Conservation (phyloP, 225 moss, liverwort and hornwort species). For the Anthoceros angustus region DNA sequence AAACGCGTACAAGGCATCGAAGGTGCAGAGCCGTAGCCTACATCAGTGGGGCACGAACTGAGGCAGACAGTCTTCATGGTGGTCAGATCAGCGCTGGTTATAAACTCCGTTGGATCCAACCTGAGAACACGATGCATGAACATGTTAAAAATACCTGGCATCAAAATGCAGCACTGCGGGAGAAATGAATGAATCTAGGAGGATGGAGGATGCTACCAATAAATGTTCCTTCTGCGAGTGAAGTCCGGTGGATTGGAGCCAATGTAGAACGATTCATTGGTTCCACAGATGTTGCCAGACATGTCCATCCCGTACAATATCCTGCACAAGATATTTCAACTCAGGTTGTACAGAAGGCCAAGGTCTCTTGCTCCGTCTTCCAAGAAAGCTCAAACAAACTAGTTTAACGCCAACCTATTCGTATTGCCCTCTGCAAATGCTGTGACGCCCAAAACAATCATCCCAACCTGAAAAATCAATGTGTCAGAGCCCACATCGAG, state of each 20-base stretch:
- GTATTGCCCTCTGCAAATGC: not conserved
- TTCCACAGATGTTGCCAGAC: not conserved
- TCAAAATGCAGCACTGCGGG: not conserved
- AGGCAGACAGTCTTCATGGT: not conserved
- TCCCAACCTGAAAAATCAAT: not conserved
- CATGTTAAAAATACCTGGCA: not conserved
- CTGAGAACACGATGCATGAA: not conserved
- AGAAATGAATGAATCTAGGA: not conserved
- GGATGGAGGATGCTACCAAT: not conserved
- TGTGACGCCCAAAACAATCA: not conserved
- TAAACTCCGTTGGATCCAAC: not conserved
- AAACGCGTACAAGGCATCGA: slow-evolving; percentile 4
- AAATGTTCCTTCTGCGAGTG: not conserved
- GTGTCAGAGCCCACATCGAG: not conserved
- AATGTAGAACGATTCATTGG: not conserved
- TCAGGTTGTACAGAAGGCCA: not conserved
- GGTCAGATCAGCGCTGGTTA: not conserved
- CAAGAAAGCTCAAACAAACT: not conserved
- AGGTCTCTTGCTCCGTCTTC: not conserved
- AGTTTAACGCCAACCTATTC: not conserved
- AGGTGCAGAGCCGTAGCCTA: slow-evolving; percentile 5
- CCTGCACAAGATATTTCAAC: not conserved
- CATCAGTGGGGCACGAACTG: slow-evolving; percentile 4
- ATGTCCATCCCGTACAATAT: slow-evolving; percentile 2
- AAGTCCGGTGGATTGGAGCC: not conserved